Conservation (phyloP, 2,329 filamentous ascomycete species). For the Sporothrix inflata region DNA sequence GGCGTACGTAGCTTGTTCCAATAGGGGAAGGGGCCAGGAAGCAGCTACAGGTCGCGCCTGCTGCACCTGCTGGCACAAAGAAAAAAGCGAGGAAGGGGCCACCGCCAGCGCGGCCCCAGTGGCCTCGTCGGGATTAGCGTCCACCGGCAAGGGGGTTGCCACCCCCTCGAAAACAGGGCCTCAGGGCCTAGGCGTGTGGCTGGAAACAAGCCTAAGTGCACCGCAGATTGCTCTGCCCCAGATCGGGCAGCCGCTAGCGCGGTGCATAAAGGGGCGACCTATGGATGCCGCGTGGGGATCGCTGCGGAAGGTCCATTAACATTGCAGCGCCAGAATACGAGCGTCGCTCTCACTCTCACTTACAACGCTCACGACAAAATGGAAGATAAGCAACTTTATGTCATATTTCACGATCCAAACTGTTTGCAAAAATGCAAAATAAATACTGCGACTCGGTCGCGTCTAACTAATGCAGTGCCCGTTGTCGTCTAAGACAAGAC, state of each 20-base stretch:
- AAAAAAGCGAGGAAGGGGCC: neutral
- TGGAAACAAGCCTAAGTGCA: neutral
- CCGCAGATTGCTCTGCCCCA: constrained; percentile 18
- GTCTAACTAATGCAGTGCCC: constrained; percentile 5
- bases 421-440: constrained; percentile 1
- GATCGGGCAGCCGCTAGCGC: constrained; percentile 11
- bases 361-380: too few species aligned
- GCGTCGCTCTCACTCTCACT: neutral
- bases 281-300: constrained; percentile 10
- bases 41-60: neutral
- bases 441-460: constrained; percentile 13
- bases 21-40: neutral
- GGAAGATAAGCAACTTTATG: neutral
- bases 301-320: neutral
- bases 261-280: constrained; percentile 9
- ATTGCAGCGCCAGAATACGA: neutral
- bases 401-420: neutral
- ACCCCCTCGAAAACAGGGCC: constrained; percentile 9
- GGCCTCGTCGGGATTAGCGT: constrained; percentile 10
- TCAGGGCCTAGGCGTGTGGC: constrained; percentile 9
- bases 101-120: neutral
- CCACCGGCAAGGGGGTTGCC: neutral
- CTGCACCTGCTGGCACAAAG: neutral
- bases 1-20: constrained; percentile 18
- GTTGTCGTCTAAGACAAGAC: neutral